Conservation (phyloP, 2,329 filamentous ascomycete genomes). For the Pseudocercospora fuligena region DNA sequence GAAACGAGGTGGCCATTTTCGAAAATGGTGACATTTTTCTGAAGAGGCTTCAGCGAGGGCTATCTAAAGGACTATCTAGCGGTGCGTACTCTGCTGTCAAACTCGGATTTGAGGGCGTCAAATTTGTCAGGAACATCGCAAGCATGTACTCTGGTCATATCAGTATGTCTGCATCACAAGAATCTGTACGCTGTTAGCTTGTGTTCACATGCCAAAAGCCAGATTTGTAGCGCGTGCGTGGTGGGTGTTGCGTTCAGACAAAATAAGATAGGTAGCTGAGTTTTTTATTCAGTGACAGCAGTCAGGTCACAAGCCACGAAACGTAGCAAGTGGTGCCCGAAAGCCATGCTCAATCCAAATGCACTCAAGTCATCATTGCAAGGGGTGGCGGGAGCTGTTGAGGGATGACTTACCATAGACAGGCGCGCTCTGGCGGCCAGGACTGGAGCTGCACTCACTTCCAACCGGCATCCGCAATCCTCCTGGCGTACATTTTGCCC, state of each 20-base stretch:
- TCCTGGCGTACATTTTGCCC: conserved; percentile 96
- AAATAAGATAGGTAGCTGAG: conserved; percentile 95
- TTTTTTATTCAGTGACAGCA: conserved; percentile 96
- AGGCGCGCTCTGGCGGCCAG: conserved; percentile 11
- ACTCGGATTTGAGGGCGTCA: conserved; percentile 79
- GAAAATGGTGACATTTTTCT: conserved; percentile 82
- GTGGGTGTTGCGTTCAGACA: conserved; percentile 73
- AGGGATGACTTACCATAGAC: conserved; percentile 43
- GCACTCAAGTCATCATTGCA: conserved; percentile 99
- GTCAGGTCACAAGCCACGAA: conserved; percentile 63
- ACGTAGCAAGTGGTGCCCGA: conserved; percentile 68
- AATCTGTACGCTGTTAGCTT: conserved; percentile 30
- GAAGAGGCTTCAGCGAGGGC: conserved; percentile 55
- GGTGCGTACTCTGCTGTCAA: conserved; percentile 78
- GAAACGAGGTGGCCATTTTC: conserved; percentile 96
- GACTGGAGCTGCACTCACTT: conserved; percentile 67
- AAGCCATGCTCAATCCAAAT: conserved; percentile 99
- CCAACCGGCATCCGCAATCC: conserved; percentile 90
- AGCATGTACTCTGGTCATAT: conserved; percentile 79
- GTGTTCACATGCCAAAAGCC: neutral
- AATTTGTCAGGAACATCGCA: conserved; percentile 93
- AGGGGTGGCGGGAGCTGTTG: conserved; percentile 23
- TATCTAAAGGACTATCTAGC: conserved; percentile 35
- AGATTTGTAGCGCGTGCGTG: conserved; percentile 22
- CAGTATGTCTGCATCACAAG: conserved; percentile 19